Evolutionary conservation across 345 rosid genomes (phyloP), one percentile per base, ranked within the genome.

Genomic region (Eucalyptus marginata): DNA sequence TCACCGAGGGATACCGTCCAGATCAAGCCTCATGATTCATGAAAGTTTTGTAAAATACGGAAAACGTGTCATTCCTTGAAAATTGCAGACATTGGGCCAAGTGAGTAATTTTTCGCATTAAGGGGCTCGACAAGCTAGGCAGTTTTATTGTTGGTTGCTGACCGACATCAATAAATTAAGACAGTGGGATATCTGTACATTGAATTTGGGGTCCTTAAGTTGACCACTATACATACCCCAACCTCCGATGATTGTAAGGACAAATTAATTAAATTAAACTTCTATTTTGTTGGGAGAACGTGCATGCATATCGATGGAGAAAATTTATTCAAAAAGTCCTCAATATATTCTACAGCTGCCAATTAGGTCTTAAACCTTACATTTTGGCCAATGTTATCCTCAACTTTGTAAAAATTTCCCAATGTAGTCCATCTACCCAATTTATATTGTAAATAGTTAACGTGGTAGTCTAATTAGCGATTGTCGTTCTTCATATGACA

Each of bases 391-490:
- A 33, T 17, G 3, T 68, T 33, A 10, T 68, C 40, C 4, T 31
- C 1, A 33, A 17, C 12, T 5, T 68, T 33, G 3, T 17, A 17
- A 33, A 16, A 20, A 33, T 8, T 33, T 31, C 2, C 1, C 25
- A 33, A 5, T 5, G 6, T 16, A 68, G 3, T n/a, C 2, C 40
- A n/a, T 66, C 11, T 17, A 1, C 36, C 2, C 2, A 68, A 68
- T 68, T 4, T 9, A 33, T 17, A 16, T 1, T 2, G 2, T 5
- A 66, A 66, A 31, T 66, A 31, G 5, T 10, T 31, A 8, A 66
- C 3, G 0, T 62, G 33, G 17, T 1, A 1, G 0, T 29, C 33
- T 29, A 62, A 0, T 29, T 15, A 62, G 4, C 2, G 2, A 7
- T 25, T 12, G 3, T 7, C 8, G 0, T 62, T 13, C 33, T 62